Percentiles rank a stretch among this genome's conserved stretches.
Evolutionary conservation across 2,329 filamentous ascomycete genomes (phyloP).

Genomic region (Penicillium thymicola): DNA sequence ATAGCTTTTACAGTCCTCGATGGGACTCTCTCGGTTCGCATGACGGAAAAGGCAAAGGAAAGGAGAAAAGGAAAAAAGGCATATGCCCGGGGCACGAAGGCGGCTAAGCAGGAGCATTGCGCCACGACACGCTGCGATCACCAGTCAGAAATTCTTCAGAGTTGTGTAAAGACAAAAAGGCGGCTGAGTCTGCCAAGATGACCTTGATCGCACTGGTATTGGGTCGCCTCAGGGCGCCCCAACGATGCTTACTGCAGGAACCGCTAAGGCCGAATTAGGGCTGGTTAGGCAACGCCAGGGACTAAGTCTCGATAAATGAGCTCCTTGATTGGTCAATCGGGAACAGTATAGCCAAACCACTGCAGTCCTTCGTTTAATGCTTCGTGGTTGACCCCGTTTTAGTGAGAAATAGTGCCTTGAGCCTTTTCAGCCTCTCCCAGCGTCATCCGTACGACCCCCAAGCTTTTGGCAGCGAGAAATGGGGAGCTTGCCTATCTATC

Average conservation of each 20-base stretch:
- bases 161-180: background rate
- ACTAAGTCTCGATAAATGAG: conserved; percentile 7
- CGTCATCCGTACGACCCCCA: background rate
- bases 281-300: background rate
- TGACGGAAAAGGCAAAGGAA: background rate
- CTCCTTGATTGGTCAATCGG: conserved; percentile 1
- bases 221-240: conserved; percentile 5
- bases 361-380: background rate
- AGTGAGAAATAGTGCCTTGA: background rate
- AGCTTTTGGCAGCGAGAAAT: background rate
- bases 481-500: background rate
- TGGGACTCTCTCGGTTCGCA: background rate
- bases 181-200: background rate
- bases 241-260: conserved; percentile 13
- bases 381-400: background rate
- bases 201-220: conserved; percentile 5
- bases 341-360: conserved; percentile 3
- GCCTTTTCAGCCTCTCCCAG: background rate
- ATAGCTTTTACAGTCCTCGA: background rate
- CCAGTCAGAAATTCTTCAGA: background rate
- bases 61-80: background rate
- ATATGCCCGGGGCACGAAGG: background rate
- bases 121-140: background rate
- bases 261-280: background rate
- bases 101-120: conserved; percentile 3